These are phyloP conservation scores for Saraca asoca DNA, from an alignment of 331 rosid genomes.

Conservation along the genomic window DNA sequence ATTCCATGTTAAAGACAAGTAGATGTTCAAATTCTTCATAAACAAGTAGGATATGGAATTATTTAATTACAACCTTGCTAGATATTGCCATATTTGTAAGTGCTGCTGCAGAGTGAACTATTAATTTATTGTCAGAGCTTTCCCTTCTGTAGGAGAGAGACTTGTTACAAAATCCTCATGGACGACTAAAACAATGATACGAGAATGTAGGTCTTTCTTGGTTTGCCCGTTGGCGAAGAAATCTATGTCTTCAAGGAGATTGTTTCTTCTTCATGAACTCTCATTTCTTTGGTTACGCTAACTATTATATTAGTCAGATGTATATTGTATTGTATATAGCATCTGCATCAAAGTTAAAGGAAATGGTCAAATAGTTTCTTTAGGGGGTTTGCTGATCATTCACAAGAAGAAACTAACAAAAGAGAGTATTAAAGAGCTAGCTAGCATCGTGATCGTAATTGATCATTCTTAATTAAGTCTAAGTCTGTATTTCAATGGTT, in stretches of 20 bases:
- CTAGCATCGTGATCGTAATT: constrained; percentile 12
- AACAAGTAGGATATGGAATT: constrained; percentile 35
- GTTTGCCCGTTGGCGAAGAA: constrained; percentile 56
- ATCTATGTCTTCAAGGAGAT: constrained; percentile 39
- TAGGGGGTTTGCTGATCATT: not conserved
- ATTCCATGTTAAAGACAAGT: not conserved
- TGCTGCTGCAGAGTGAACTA: constrained; percentile 10
- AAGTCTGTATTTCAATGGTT: not conserved
- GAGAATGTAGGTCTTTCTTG: constrained; percentile 41
- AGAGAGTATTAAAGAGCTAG: constrained; percentile 24
- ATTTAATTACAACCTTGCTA: constrained; percentile 6
- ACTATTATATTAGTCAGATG: not conserved
- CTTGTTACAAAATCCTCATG: constrained; percentile 39
- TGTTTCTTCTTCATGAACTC: constrained; percentile 29
- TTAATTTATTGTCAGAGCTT: constrained; percentile 15
- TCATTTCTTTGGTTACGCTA: constrained; percentile 16
- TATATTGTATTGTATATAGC: not conserved
- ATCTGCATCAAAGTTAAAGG: constrained; percentile 15
- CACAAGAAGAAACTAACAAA: constrained; percentile 40
- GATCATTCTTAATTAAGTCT: constrained; percentile 8
- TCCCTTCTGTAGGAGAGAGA: constrained; percentile 33
- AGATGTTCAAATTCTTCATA: constrained; percentile 11
- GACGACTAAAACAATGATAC: constrained; percentile 57
- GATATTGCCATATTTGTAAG: not conserved
- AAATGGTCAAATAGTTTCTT: constrained; percentile 8